Base-by-base conservation (phyloP, 1,139 yeast genomes). In the Saccharomycopsis hybrid region DNA sequence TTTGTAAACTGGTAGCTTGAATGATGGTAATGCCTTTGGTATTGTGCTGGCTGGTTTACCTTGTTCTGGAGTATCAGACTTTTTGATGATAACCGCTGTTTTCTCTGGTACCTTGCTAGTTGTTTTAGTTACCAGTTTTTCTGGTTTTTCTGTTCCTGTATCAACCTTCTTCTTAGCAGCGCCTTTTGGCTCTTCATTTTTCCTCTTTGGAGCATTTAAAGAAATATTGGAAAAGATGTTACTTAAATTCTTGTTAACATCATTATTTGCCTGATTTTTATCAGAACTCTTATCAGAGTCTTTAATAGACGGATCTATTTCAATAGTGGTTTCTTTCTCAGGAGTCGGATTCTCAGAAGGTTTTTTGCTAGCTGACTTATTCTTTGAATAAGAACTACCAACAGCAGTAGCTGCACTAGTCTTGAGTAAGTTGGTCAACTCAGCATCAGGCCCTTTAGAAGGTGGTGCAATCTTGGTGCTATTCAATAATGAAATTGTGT, bases 1-100 rank as follows among this genome's bases (percentile, higher is more conserved):
- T 27, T 40, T 41, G 35, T 51, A 51, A 28, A 46, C 40, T 3
- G 54, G 54, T 28, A 51, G 28, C 27, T 44, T 49, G 43, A 51
- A 51, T 3, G 53, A 49, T 9, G 49, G 40, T n/a, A 42, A 3
- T 24, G 33, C 7, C 32, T 43, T 47, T 30, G 43, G 37, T 9
- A 29, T 13, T 9, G 49, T 5, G 11, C 41, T 11, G 3, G 24
- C 30, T 8, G 48, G 24, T 7, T 7, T 13, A n/a, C 24, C 18
- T n/a, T 27, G n/a, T 27, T 25, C n/a, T n/a, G 13, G 4, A 11
- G 35, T 25, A 39, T 11, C 29, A 35, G 11, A 13, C 28, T n/a
- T 25, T 18, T 18, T 18, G 18, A 18, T 18, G 18, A 18, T 18
- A 18, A 18, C 18, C 18, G 18, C 18, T 18, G 18, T 18, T 18